These are phyloP conservation scores for Albifimbria verrucaria DNA, from an alignment of 2,329 filamentous ascomycete species.

Conservation along the genomic window DNA sequence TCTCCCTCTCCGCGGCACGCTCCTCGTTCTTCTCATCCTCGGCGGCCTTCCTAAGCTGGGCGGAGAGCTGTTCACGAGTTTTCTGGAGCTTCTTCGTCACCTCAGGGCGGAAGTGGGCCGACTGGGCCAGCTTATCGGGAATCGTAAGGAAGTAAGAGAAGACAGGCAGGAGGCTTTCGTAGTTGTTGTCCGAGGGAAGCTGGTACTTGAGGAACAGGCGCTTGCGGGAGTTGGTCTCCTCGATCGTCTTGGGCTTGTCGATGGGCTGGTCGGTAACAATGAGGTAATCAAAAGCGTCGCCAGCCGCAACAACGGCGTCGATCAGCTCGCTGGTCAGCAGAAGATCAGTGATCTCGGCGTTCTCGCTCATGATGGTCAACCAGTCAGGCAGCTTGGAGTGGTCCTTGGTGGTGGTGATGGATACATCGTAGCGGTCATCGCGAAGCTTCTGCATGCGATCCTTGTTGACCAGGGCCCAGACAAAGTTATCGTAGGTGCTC, in stretches of 20 bases:
- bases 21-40: constrained; percentile 82
- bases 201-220: constrained; percentile 77
- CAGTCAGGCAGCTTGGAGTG: constrained; percentile 83
- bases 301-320: constrained; percentile 73
- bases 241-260: constrained; percentile 79
- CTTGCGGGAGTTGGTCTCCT: constrained; percentile 83
- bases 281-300: constrained; percentile 77
- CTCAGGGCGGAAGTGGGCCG: constrained; percentile 84
- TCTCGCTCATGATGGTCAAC: constrained; percentile 95
- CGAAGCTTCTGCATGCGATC: constrained; percentile 84
- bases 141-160: constrained; percentile 81
- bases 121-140: constrained; percentile 74
- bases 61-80: constrained; percentile 76
- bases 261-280: constrained; percentile 86
- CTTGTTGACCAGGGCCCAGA: constrained; percentile 96
- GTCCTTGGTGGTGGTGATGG: constrained; percentile 90
- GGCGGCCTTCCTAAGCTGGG: constrained; percentile 73
- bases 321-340: constrained; percentile 86
- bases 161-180: constrained; percentile 65
- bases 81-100: constrained; percentile 79
- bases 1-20: constrained; percentile 67
- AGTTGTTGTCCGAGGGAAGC: constrained; percentile 61
- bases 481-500: constrained; percentile 82
- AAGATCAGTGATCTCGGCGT: constrained; percentile 85
- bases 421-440: constrained; percentile 91